Percentiles rank a stretch among this genome's conserved stretches.
phyloP scores from a whole-genome alignment of 371 early-diverging fungal genomes.

The Mortierella polycephala region DNA sequence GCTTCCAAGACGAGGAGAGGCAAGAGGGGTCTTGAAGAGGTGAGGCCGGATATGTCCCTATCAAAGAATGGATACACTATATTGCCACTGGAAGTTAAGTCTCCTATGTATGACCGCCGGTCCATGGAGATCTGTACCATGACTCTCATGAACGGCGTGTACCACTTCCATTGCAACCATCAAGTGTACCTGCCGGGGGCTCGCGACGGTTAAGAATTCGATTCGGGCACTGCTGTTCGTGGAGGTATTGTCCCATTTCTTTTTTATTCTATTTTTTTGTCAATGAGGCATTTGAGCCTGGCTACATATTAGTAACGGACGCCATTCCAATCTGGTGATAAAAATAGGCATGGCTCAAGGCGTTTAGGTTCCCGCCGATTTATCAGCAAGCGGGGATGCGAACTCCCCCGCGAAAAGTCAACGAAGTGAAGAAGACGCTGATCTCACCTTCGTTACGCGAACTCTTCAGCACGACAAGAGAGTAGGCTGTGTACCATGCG shows the following conservation, averaged over 20 bases:
- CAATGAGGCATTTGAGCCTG: slow-evolving; percentile 1
- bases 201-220: background rate
- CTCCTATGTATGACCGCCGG: slow-evolving; percentile 1
- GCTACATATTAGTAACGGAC: background rate
- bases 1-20: slow-evolving; percentile 2
- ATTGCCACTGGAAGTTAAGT: slow-evolving; percentile 2
- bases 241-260: background rate
- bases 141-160: slow-evolving; percentile 1
- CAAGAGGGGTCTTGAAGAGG: background rate
- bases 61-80: background rate
- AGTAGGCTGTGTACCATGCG: background rate
- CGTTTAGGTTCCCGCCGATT: background rate
- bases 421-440: slow-evolving; percentile 5
- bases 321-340: background rate
- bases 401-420: background rate
- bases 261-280: background rate
- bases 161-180: slow-evolving; percentile 5
- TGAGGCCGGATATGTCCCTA: background rate
- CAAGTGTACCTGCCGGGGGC: slow-evolving; percentile 8
- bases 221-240: slow-evolving; percentile 1
- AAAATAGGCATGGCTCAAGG: slow-evolving; percentile 1
- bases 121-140: slow-evolving; percentile 4
- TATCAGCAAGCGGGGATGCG: background rate
- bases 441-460: background rate
- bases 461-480: slow-evolving; percentile 3